These are phyloP conservation scores for Agrocybe pediades DNA, from an alignment of 768 basidiomycete species.

Conservation along the genomic window DNA sequence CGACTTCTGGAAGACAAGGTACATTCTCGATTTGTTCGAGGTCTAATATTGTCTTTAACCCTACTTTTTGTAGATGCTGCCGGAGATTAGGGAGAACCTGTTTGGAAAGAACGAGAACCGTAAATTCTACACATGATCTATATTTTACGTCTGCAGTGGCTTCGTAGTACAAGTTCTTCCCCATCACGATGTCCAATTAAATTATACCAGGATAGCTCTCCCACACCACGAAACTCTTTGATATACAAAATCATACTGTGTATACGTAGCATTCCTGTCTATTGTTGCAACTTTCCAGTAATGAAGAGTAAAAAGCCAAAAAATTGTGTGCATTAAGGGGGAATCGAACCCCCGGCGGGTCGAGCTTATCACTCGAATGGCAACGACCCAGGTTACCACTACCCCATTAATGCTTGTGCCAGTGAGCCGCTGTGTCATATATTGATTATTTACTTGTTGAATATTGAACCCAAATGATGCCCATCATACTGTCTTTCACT, in stretches of 20 bases:
- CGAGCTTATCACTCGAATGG: conserved; percentile 36
- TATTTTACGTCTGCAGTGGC: not conserved
- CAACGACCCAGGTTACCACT: conserved; percentile 20
- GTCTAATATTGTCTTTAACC: not conserved
- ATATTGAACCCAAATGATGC: not conserved
- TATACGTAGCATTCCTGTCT: no score
- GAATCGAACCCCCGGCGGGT: conserved; percentile 91
- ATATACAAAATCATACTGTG: no score
- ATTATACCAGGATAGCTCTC: not conserved
- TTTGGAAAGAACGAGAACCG: conserved; percentile 92
- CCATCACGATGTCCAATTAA: not conserved
- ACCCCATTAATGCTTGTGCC: conserved; percentile 30
- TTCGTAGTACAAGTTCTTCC: no score
- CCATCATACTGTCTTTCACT: no score
- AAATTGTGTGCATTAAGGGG: conserved; percentile 68
- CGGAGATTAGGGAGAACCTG: conserved; percentile 87
- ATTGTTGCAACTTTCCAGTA: no score
- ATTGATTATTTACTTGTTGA: not conserved
- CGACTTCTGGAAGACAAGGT: conserved; percentile 89
- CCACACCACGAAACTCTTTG: no score
- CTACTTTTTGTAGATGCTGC: conserved; percentile 73
- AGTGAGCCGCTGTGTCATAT: not conserved
- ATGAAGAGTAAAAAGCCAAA: not conserved
- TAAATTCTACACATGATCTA: conserved; percentile 75
- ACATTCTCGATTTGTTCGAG: not conserved